Conservation (phyloP, 2,329 filamentous ascomycete genomes). For the Tolypocladium paradoxum region DNA sequence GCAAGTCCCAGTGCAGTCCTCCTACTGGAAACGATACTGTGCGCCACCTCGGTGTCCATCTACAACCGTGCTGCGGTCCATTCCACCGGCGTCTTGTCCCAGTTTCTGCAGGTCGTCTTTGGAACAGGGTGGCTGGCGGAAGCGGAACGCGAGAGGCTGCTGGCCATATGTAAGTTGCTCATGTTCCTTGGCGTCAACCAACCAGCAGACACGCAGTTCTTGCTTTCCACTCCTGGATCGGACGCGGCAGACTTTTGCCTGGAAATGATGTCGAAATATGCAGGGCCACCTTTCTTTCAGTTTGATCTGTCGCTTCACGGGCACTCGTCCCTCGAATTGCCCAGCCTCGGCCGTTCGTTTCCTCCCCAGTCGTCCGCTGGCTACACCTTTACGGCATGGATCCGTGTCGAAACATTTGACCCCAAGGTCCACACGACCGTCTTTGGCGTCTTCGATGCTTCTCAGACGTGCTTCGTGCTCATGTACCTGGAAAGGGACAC, state of each 20-base stretch:
- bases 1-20: constrained; percentile 48
- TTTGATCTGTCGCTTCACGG: constrained; percentile 87
- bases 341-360: constrained; percentile 75
- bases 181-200: constrained; percentile 66
- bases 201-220: constrained; percentile 72
- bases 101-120: constrained; percentile 54
- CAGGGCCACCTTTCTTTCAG: constrained; percentile 75
- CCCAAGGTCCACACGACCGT: constrained; percentile 79
- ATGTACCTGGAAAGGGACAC: constrained; percentile 92
- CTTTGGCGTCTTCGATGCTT: constrained; percentile 88
- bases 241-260: constrained; percentile 59
- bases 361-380: constrained; percentile 71
- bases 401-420: constrained; percentile 82
- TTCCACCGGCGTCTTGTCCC: constrained; percentile 57
- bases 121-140: constrained; percentile 36
- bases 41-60: constrained; percentile 48
- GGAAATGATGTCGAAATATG: constrained; percentile 61
- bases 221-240: constrained; percentile 45
- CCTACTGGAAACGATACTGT: constrained; percentile 52
- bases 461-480: constrained; percentile 86
- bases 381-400: constrained; percentile 86
- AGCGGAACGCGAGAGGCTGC: constrained; percentile 47
- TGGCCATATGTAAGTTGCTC: constrained; percentile 57
- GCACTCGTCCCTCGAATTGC: constrained; percentile 80
- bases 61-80: constrained; percentile 65